These are phyloP conservation scores for Zymoseptoria pseudotritici DNA, from an alignment of 2,329 filamentous ascomycete genomes.

Conservation along the genomic window DNA sequence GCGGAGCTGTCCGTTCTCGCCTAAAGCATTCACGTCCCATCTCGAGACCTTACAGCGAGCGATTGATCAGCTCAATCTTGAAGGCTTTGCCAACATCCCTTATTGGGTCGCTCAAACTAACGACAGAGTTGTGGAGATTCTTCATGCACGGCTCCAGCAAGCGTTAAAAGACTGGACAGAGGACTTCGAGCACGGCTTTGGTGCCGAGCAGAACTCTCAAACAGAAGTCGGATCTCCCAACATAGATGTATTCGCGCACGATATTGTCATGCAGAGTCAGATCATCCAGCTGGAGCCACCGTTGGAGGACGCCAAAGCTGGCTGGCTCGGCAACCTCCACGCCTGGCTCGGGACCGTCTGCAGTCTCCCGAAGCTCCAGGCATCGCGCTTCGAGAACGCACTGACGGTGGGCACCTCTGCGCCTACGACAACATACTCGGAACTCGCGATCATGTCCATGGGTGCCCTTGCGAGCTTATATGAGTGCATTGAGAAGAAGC, in stretches of 20 bases:
- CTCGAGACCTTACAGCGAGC: conserved; percentile 82
- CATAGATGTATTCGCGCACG: conserved; percentile 71
- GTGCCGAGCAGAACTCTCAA: conserved; percentile 28
- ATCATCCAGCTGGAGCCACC: conserved; percentile 95
- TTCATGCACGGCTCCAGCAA: conserved; percentile 73
- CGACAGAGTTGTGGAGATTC: conserved; percentile 68
- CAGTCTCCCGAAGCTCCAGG: conserved; percentile 88
- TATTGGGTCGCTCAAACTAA: conserved; percentile 90
- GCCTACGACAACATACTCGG: conserved; percentile 66
- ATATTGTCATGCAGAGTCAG: conserved; percentile 96
- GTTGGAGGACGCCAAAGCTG: conserved; percentile 81
- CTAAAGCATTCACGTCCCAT: conserved; percentile 68
- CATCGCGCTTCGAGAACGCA: conserved; percentile 87
- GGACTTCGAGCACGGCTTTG: conserved; percentile 58
- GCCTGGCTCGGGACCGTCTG: conserved; percentile 90
- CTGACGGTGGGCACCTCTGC: conserved; percentile 55
- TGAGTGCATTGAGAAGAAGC: conserved; percentile 70
- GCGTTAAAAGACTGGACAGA: conserved; percentile 83
- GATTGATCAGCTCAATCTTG: conserved; percentile 92
- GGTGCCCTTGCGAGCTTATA: conserved; percentile 74
- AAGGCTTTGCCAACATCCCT: conserved; percentile 88
- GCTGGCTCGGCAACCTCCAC: conserved; percentile 88
- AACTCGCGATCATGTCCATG: conserved; percentile 77
- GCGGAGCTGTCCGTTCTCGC: conserved; percentile 74
- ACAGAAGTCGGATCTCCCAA: conserved; percentile 48